A percentile compares a stretch with the other conserved stretches of the same genome.
These are phyloP conservation scores for Solanum virginianum DNA, from an alignment of 257 asterid species.

Conservation along the genomic window DNA sequence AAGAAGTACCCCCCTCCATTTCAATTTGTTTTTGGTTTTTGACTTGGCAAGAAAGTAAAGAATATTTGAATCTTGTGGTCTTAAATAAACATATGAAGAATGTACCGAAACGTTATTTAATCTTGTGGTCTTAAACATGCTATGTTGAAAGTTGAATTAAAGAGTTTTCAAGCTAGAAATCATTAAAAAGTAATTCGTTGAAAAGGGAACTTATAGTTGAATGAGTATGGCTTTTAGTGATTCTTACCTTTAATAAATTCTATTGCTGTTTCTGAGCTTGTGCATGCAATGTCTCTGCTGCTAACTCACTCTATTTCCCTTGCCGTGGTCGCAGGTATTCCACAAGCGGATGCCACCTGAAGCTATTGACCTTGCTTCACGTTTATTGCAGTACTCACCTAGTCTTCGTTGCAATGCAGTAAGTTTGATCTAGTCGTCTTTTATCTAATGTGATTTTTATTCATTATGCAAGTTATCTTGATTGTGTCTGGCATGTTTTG, in stretches of 20 bases:
- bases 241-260: not conserved
- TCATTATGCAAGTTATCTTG: not conserved
- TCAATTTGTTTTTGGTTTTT: not conserved
- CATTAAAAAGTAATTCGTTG: not conserved
- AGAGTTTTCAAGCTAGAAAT: not conserved
- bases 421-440: constrained; percentile 21
- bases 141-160: not conserved
- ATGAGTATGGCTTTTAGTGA: not conserved
- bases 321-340: constrained; percentile 43
- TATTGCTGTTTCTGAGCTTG: not conserved
- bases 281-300: not conserved
- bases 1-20: not conserved
- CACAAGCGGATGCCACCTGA: constrained; percentile 95
- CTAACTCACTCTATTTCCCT: not conserved
- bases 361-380: constrained; percentile 91
- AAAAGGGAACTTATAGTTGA: not conserved
- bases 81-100: not conserved
- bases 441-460: not conserved
- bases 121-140: not conserved
- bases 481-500: not conserved
- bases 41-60: not conserved
- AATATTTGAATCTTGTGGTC: not conserved
- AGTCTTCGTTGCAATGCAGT: constrained; percentile 95
- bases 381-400: constrained; percentile 89
- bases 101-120: not conserved